Base-by-base conservation (phyloP, 129 eudicot genomes). In the Arctium minus region DNA sequence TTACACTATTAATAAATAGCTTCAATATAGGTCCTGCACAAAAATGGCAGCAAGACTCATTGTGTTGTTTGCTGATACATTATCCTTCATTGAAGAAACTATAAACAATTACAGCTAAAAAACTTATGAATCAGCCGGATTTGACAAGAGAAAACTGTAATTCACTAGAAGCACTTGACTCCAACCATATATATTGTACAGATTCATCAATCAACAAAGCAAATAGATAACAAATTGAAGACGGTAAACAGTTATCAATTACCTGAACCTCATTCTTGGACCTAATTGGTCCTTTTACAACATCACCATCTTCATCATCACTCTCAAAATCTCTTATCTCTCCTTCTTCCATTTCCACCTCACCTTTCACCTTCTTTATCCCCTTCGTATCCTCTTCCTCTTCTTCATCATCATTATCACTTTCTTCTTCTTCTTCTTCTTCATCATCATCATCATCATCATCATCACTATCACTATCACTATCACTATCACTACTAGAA, bases 201-300 rank as follows among this genome's bases (percentile, higher is more conserved):
- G 12, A 36, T 72, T 37, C 29, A 72, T 36, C 5, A 5, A 36
- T 37, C 75, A 36, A 13, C 5, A 72, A 33, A 72, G 79, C n/a
- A 46, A 42, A 60, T n/a, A 32, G n/a, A 74, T 62, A 38, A 36
- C 1, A 10, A 29, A 60, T 33, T 40, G 27, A 56, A 15, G 38
- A 22, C 10, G 17, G 39, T 6, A 70, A 70, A 73, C 39, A 40
- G 13, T 17, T 18, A 40, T 6, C 1, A 77, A 74, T 53, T 85
- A 94, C 98, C 93, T 81, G 65, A 65, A 91, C 44, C 86, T 92
- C 97, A 83, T 95, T 92, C 89, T 71, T 92, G n/a, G 97, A 96
- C 81, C 73, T 85, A 75, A 96, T 83, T 15, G 94, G 97, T 9
- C 90, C 97, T 56, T 75, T 78, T 36, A 72, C 56, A 48, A 5